Base-by-base conservation (phyloP, 768 basidiomycete genomes). In the Xanthoconium stramineum region DNA sequence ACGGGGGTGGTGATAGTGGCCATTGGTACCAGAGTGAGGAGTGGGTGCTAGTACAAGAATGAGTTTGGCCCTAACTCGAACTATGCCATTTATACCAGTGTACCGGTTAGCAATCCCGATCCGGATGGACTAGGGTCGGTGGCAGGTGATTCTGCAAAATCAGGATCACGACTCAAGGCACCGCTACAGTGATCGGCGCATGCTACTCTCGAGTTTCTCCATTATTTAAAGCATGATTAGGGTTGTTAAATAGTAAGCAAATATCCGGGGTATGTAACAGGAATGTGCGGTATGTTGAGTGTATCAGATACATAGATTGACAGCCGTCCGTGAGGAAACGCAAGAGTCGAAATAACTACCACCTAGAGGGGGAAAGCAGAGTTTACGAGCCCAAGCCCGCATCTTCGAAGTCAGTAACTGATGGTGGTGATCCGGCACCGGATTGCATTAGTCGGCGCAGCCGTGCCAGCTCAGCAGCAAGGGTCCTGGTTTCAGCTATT, bases 1-100 rank as follows among this genome's bases (percentile, higher is more conserved):
- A 95, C 80, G n/a, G 91, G 89, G 6, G 93, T 95, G 20, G 80
- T 74, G 57, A 95, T 86, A 52, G 92, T 85, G 52, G 78, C 74
- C 60, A 69, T 69, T 24, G 24, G 24, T 24, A 24, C 24, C 24
- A 24, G 24, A 48, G 15, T 28, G 15, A 5, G 30, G 10, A 30
- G 15, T 35, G 8, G 29, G 6, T 17, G 24, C 17, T 45, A 11
- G 29, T 24, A 45, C 28, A 29, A 3, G 15, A n/a, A n/a, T 14
- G 17, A 10, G 42, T 14, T 35, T 12, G 33, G 33, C 9, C 12
- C 33, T 38, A 33, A 38, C 37, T 14, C 10, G 37, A 33, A 24
- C 19, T 11, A 39, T 9, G 40, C 40, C 40, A 11, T 42, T 42
- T 47, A 32, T 47, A 46, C 38, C 24, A 17, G 36, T 11, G 5